Conservation (phyloP, 805 yeast genomes). For the Komagataella pastoris region DNA sequence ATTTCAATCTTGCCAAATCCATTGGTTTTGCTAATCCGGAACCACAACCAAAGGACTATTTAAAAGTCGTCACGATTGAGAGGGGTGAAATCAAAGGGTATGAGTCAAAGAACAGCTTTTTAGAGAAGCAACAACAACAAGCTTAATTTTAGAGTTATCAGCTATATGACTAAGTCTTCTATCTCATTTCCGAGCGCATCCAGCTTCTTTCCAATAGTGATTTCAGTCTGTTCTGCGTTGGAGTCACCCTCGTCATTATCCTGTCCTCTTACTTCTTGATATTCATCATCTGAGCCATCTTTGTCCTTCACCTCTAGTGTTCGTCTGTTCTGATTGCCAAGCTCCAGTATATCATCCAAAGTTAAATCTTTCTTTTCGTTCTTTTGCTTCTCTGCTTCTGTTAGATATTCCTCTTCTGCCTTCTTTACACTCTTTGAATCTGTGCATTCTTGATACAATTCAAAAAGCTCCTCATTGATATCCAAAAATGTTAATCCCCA, state of each 20-base stretch:
- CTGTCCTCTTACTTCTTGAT: constrained; percentile 9
- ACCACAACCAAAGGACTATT: not conserved
- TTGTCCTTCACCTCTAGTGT: constrained; percentile 7
- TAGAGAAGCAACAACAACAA: not conserved
- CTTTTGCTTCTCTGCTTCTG: constrained; percentile 50
- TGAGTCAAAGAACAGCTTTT: not conserved
- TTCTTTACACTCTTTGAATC: constrained; percentile 59
- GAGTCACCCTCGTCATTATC: constrained; percentile 13
- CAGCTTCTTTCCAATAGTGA: not conserved
- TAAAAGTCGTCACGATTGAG: not conserved
- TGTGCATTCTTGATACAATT: constrained; percentile 64
- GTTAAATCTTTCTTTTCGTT: constrained; percentile 38
- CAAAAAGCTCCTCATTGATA: constrained; percentile 67
- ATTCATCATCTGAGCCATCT: constrained; percentile 9
- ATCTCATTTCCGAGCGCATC: not conserved
- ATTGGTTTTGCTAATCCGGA: not conserved
- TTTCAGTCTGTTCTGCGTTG: constrained; percentile 6
- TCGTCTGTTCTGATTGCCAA: constrained; percentile 62
- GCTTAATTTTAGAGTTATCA: not conserved
- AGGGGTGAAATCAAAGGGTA: not conserved
- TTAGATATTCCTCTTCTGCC: constrained; percentile 71
- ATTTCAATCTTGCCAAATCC: not conserved
- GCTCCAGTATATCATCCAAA: constrained; percentile 57
- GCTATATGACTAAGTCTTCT: not conserved
- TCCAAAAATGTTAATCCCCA: constrained; percentile 90